phyloP scores from a whole-genome alignment of 2,329 filamentous ascomycete genomes.

The Grosmannia penicillata region DNA sequence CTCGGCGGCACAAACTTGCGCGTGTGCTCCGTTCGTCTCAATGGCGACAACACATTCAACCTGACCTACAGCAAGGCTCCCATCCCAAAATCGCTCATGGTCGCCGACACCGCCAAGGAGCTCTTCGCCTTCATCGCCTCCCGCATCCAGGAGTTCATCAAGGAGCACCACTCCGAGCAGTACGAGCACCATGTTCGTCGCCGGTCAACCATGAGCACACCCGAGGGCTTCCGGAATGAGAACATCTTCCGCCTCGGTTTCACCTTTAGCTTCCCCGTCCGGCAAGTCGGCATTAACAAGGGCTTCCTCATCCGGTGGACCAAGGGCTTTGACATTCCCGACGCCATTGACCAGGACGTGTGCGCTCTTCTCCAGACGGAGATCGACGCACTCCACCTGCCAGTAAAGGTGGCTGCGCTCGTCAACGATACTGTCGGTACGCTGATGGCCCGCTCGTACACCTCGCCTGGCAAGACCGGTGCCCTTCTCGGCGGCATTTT shows the following conservation, averaged over 20 bases:
- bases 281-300: constrained; percentile 90
- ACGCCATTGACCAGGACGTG: constrained; percentile 87
- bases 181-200: constrained; percentile 58
- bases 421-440: constrained; percentile 98
- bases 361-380: constrained; percentile 79
- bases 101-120: constrained; percentile 69
- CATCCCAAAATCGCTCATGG: constrained; percentile 83
- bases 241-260: constrained; percentile 91
- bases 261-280: constrained; percentile 94
- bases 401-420: constrained; percentile 85
- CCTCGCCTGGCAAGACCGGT: constrained; percentile 71
- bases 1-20: constrained; percentile 98
- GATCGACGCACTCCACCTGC: constrained; percentile 73
- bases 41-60: constrained; percentile 90
- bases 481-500: constrained; percentile 94
- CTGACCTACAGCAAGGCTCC: constrained; percentile 85
- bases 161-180: constrained; percentile 75
- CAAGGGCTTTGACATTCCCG: constrained; percentile 95
- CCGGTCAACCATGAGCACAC: constrained; percentile 43
- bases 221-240: constrained; percentile 49
- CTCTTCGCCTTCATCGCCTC: constrained; percentile 87
- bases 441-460: constrained; percentile 93
- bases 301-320: constrained; percentile 93
- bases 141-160: constrained; percentile 80
- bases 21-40: constrained; percentile 86